These are phyloP conservation scores for Coniochaeta sp. DNA, from an alignment of 2,329 filamentous ascomycete species.

Conservation along the genomic window DNA sequence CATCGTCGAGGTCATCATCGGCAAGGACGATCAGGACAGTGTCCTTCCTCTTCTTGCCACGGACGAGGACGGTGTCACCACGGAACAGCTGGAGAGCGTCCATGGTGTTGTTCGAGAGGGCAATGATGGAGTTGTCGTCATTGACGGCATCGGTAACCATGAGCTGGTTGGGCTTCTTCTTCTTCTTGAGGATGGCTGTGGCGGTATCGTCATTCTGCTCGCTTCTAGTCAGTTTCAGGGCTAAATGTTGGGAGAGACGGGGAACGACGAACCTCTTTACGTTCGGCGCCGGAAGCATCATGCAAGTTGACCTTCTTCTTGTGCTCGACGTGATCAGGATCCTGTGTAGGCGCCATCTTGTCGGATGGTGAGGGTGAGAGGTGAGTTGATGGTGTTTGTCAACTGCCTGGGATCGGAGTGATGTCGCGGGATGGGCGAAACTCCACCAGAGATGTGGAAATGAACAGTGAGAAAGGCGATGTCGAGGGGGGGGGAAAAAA, in stretches of 20 bases:
- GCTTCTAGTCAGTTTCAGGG: constrained; percentile 16
- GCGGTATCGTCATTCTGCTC: constrained; percentile 77
- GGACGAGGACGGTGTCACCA: constrained; percentile 94
- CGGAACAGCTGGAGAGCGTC: constrained; percentile 97
- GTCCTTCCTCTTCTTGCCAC: constrained; percentile 99
- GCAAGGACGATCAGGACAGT: constrained; percentile 96
- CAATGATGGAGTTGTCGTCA: constrained; percentile 99
- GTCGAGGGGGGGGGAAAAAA: neutral
- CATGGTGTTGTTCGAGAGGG: constrained; percentile 98
- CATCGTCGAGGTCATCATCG: constrained; percentile 96
- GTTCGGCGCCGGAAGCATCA: constrained; percentile 82
- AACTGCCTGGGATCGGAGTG: neutral
- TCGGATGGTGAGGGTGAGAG: constrained; percentile 4
- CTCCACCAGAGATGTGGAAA: neutral
- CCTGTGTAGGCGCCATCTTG: constrained; percentile 65
- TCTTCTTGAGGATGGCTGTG: constrained; percentile 98
- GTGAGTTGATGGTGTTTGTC: neutral
- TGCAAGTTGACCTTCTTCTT: constrained; percentile 83
- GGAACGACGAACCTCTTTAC: constrained; percentile 62
- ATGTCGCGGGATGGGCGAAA: neutral
- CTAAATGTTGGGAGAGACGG: constrained; percentile 8
- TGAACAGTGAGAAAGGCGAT: neutral
- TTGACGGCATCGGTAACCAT: constrained; percentile 99
- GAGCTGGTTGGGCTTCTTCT: constrained; percentile 99
- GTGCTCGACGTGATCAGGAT: constrained; percentile 45